Percentiles rank a stretch among this genome's conserved stretches.
Conservation (phyloP, 2,329 filamentous ascomycete genomes). For the Graphium sp. region DNA sequence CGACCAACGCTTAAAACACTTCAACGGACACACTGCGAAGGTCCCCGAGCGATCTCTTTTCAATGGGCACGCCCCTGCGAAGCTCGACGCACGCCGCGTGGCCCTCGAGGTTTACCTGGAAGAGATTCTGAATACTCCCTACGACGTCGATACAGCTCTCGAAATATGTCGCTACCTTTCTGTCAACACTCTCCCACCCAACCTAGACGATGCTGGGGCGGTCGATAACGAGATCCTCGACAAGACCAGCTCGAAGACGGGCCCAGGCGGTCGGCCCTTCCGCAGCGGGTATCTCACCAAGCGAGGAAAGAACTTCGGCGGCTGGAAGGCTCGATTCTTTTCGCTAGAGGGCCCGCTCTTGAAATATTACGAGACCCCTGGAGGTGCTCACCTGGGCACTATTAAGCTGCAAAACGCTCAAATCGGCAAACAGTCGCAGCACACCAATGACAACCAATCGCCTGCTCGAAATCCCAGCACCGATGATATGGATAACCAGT, state of each 20-base stretch:
- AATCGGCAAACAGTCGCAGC: conserved; percentile 62
- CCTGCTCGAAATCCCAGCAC: conserved; percentile 34
- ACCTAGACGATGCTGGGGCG: conserved; percentile 34
- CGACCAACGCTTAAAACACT: conserved; percentile 64
- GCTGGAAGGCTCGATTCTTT: conserved; percentile 77
- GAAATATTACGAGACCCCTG: conserved; percentile 83
- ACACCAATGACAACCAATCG: conserved; percentile 29
- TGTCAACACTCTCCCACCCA: conserved; percentile 43
- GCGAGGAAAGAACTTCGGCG: conserved; percentile 94
- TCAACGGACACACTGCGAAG: conserved; percentile 53
- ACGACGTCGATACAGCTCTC: conserved; percentile 61
- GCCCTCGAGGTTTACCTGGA: conserved; percentile 79
- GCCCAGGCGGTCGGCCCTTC: conserved; percentile 48
- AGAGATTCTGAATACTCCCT: conserved; percentile 63
- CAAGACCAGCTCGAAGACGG: conserved; percentile 21
- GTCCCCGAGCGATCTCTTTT: conserved; percentile 79
- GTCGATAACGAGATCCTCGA: no score
- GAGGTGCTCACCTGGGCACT: conserved; percentile 77
- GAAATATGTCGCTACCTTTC: conserved; percentile 80
- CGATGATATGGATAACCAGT: conserved; percentile 82
- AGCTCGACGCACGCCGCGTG: conserved; percentile 69
- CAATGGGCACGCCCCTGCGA: conserved; percentile 81
- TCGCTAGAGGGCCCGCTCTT: conserved; percentile 44
- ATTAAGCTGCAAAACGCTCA: conserved; percentile 86
- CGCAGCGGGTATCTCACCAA: conserved; percentile 92